Conservation (phyloP, 2,329 filamentous ascomycete species). For the Hypocrella siamensis region DNA sequence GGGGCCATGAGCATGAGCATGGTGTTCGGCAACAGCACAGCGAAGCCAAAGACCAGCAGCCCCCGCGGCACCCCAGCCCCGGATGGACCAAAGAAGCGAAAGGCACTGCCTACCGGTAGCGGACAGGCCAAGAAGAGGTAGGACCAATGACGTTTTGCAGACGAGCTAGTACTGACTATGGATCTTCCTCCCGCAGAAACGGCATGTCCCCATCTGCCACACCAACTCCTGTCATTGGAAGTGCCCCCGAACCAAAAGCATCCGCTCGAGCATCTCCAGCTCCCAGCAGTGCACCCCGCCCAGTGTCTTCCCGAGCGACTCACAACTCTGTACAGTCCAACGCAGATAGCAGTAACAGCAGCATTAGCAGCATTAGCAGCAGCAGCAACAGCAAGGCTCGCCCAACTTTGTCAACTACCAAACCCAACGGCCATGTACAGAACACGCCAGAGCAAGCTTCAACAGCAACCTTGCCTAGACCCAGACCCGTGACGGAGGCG, state of each 20-base stretch:
- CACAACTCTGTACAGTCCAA: conserved; percentile 57
- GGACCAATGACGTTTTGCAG: too few species aligned
- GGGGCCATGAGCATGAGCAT: conserved; percentile 48
- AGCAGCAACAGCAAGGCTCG: conserved; percentile 8
- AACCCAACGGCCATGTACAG: conserved; percentile 35
- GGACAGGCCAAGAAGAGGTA: conserved; percentile 69
- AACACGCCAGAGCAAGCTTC: conserved; percentile 19
- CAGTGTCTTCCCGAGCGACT: conserved; percentile 54
- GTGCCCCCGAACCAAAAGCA: conserved; percentile 46
- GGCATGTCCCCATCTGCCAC: conserved; percentile 53
- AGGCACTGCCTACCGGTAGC: conserved; percentile 47
- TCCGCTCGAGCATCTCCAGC: conserved; percentile 41
- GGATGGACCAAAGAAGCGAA: conserved; percentile 59
- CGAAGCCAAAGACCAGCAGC: conserved; percentile 46
- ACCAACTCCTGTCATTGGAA: conserved; percentile 60
- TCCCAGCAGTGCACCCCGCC: conserved; percentile 39
- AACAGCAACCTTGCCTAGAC: conserved; percentile 13
- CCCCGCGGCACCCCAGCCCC: conserved; percentile 52
- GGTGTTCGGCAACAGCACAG: conserved; percentile 31
- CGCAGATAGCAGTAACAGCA: conserved; percentile 32
- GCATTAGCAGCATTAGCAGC: conserved; percentile 9
- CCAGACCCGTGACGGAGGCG: conserved; percentile 21
- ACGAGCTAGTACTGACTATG: too few species aligned
- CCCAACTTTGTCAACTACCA: conserved; percentile 11
- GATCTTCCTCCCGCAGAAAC: too few species aligned